Percentiles rank a stretch among this genome's conserved stretches.
phyloP scores from a whole-genome alignment of 2,329 filamentous ascomycete species.

The Grosmannia penicillata region DNA sequence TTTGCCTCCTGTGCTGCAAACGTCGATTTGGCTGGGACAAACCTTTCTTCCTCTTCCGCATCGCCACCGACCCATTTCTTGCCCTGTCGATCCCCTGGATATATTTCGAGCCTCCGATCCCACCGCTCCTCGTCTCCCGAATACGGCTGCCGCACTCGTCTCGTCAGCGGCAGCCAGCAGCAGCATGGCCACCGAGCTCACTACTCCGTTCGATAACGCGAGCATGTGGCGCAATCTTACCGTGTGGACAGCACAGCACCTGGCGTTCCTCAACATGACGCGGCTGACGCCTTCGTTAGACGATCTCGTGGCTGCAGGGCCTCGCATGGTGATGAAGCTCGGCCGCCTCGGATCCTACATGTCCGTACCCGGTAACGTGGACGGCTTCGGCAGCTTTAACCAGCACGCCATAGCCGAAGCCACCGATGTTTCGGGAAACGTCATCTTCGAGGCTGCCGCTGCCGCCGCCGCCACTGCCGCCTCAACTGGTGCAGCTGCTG shows the following conservation, averaged over 20 bases:
- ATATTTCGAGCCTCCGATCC: background rate
- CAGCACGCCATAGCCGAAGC: slow-evolving; percentile 45
- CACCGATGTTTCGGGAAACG: slow-evolving; percentile 27
- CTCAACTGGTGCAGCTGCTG: slow-evolving; percentile 17
- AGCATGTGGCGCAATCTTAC: slow-evolving; percentile 38
- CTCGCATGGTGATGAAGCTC: slow-evolving; percentile 54
- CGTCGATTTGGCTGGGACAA: too few species aligned
- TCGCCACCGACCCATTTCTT: background rate
- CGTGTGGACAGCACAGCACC: slow-evolving; percentile 32
- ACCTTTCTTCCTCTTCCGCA: too few species aligned
- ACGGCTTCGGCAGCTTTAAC: slow-evolving; percentile 25
- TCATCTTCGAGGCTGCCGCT: slow-evolving; percentile 13
- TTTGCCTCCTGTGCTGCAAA: too few species aligned
- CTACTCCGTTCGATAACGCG: slow-evolving; percentile 23
- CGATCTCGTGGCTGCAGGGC: slow-evolving; percentile 54
- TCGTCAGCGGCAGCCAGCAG: slow-evolving; percentile 7
- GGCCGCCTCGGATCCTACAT: slow-evolving; percentile 52
- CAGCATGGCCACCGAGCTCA: slow-evolving; percentile 10
- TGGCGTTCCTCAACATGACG: slow-evolving; percentile 27
- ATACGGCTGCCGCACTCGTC: slow-evolving; percentile 13
- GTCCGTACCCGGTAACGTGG: slow-evolving; percentile 42
- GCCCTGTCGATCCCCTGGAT: too few species aligned
- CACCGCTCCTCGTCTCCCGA: background rate
- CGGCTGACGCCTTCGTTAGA: slow-evolving; percentile 49
- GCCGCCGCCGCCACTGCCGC: slow-evolving; percentile 19